These are phyloP conservation scores for Xerocomus spinulosus DNA, from an alignment of 768 basidiomycete genomes.

Conservation along the genomic window DNA sequence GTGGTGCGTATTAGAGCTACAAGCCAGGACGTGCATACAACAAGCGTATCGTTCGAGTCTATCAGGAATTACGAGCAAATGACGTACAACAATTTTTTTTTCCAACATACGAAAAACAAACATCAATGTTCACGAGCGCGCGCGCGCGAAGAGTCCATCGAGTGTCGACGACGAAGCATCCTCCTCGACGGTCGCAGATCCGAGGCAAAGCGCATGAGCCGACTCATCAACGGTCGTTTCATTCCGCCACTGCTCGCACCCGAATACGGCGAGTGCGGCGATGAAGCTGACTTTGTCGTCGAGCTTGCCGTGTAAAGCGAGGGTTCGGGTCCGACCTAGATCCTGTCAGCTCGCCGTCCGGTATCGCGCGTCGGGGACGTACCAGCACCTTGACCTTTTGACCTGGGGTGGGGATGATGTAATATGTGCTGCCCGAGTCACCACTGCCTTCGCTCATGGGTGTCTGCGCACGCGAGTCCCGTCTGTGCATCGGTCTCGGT, in stretches of 20 bases:
- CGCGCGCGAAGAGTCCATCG: conserved; percentile 33
- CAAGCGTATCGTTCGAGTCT: too few relatives aligned
- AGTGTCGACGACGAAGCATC: conserved; percentile 49
- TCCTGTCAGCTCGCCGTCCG: conserved; percentile 26
- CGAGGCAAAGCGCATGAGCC: conserved; percentile 50
- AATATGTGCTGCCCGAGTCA: conserved; percentile 69
- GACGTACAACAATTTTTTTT: too few relatives aligned
- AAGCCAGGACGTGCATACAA: neutral
- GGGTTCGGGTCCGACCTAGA: conserved; percentile 40
- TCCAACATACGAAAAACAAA: too few relatives aligned
- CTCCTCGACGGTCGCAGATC: conserved; percentile 40
- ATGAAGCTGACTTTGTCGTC: conserved; percentile 51
- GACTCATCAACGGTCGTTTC: conserved; percentile 60
- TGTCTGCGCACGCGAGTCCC: conserved; percentile 35
- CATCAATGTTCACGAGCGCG: conserved; percentile 23
- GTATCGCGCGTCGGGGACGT: conserved; percentile 31
- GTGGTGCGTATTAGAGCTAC: conserved; percentile 32
- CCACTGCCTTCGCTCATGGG: conserved; percentile 41
- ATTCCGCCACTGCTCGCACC: conserved; percentile 25
- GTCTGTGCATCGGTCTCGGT: conserved; percentile 25
- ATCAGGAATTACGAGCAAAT: too few relatives aligned
- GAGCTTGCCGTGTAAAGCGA: conserved; percentile 59
- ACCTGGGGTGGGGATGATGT: conserved; percentile 64
- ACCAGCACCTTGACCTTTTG: conserved; percentile 75
- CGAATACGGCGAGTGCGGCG: conserved; percentile 38